phyloP scores from a whole-genome alignment of 2,329 filamentous ascomycete species.

The Chlorencoelia australis region DNA sequence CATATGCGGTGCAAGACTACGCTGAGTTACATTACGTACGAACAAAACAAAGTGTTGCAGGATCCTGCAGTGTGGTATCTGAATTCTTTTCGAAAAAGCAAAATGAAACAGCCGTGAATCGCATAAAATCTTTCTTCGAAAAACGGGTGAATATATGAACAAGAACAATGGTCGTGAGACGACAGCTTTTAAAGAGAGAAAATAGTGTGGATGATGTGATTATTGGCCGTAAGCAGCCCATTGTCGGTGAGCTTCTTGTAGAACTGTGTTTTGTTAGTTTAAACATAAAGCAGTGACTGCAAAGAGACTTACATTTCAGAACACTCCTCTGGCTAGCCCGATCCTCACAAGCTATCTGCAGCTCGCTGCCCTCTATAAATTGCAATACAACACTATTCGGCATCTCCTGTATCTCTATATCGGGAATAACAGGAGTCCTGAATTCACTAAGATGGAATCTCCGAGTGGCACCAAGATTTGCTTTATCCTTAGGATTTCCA shows the following conservation, averaged over 20 bases:
- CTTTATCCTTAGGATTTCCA: slow-evolving; percentile 30
- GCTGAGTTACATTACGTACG: no score
- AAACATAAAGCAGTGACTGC: not conserved
- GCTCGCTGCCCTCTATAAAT: slow-evolving; percentile 50
- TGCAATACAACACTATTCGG: slow-evolving; percentile 69
- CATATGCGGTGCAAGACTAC: no score
- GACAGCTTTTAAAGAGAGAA: not conserved
- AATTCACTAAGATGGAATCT: slow-evolving; percentile 84
- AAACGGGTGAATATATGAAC: not conserved
- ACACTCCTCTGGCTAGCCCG: slow-evolving; percentile 46
- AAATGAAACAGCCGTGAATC: not conserved
- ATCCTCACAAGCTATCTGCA: slow-evolving; percentile 56
- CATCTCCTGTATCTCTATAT: slow-evolving; percentile 85
- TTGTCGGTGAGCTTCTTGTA: slow-evolving; percentile 21
- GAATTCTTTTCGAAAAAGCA: not conserved
- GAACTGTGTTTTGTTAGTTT: slow-evolving; percentile 16
- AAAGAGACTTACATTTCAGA: slow-evolving; percentile 30
- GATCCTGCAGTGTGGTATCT: no score
- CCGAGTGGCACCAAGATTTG: slow-evolving; percentile 54
- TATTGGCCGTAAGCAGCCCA: slow-evolving; percentile 20
- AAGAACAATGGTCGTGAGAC: not conserved
- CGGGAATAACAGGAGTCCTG: slow-evolving; percentile 66
- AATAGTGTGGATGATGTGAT: slow-evolving; percentile 2
- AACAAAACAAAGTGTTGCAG: no score
- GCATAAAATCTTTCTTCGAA: not conserved